phyloP scores from a whole-genome alignment of 73 alveolate genomes.

The Symbiodinium pilosum region DNA sequence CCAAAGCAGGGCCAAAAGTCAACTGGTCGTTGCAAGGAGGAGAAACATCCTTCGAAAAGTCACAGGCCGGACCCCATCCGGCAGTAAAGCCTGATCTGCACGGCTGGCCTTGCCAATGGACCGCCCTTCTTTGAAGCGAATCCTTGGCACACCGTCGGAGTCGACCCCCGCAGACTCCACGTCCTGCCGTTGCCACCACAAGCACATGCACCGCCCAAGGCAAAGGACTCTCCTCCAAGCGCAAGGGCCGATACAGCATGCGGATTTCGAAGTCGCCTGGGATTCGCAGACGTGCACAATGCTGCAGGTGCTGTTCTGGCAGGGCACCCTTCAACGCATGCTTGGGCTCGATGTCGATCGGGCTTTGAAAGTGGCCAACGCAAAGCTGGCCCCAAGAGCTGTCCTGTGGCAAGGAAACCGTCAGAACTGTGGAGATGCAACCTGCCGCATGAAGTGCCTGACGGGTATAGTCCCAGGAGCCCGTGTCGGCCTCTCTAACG shows the following conservation, averaged over 20 bases:
- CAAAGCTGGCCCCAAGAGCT: conserved; percentile 67
- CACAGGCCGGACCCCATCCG: no score
- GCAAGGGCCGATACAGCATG: conserved; percentile 45
- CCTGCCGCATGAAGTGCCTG: not conserved
- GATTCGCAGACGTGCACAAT: not conserved
- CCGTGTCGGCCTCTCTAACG: not conserved
- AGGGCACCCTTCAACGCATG: conserved; percentile 37
- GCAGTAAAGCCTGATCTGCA: no score
- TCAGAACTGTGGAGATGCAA: not conserved
- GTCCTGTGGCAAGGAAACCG: not conserved
- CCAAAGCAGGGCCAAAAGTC: not conserved
- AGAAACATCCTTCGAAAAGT: no score
- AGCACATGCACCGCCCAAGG: not conserved
- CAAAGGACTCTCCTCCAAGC: conserved; percentile 11
- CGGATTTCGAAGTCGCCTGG: conserved; percentile 77
- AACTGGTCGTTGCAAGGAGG: not conserved
- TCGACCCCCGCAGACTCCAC: conserved; percentile 63
- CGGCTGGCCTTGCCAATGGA: conserved; percentile 71
- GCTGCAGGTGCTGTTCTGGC: not conserved
- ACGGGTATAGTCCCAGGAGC: conserved; percentile 87
- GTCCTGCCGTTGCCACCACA: no score
- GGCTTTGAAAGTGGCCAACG: conserved; percentile 74
- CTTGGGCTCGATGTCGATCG: conserved; percentile 87
- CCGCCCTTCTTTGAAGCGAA: conserved; percentile 83
- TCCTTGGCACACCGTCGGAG: conserved; percentile 76